Conservation (phyloP, 306 rosid species). For the Medicago arabica region DNA sequence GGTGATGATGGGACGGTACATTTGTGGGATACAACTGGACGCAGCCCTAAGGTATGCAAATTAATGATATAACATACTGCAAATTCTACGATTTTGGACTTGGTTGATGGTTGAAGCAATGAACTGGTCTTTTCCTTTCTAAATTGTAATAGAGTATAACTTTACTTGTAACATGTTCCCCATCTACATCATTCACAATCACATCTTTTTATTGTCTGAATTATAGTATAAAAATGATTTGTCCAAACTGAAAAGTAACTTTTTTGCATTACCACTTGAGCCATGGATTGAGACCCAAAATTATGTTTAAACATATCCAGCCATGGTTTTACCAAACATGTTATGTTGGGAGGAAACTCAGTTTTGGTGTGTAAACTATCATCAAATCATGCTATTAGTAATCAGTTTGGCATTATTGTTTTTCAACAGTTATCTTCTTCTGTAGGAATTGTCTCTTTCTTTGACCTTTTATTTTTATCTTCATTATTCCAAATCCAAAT, state of each 20-base stretch:
- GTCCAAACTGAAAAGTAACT: neutral
- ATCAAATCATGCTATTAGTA: neutral
- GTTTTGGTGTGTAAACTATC: conserved; percentile 20
- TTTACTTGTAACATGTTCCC: conserved; percentile 33
- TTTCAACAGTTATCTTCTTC: conserved; percentile 7
- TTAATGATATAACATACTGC: neutral
- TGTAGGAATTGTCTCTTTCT: conserved; percentile 27
- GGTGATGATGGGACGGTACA: conserved; percentile 97
- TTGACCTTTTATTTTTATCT: conserved; percentile 22
- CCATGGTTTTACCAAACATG: conserved; percentile 1
- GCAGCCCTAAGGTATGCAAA: conserved; percentile 83
- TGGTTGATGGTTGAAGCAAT: conserved; percentile 31
- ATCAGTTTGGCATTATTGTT: conserved; percentile 32
- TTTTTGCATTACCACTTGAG: conserved; percentile 4
- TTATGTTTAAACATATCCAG: neutral
- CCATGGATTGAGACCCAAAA: conserved; percentile 14
- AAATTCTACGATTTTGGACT: conserved; percentile 6
- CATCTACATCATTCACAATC: conserved; percentile 17
- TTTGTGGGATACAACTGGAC: conserved; percentile 98
- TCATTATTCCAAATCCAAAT: conserved; percentile 39
- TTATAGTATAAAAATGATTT: conserved; percentile 1
- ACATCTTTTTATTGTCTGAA: conserved; percentile 5
- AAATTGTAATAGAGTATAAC: conserved; percentile 19
- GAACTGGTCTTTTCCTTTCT: conserved; percentile 27
- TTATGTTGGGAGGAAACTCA: neutral